phyloP scores from a whole-genome alignment of 805 yeast species.

The Komagataella ulmi region DNA sequence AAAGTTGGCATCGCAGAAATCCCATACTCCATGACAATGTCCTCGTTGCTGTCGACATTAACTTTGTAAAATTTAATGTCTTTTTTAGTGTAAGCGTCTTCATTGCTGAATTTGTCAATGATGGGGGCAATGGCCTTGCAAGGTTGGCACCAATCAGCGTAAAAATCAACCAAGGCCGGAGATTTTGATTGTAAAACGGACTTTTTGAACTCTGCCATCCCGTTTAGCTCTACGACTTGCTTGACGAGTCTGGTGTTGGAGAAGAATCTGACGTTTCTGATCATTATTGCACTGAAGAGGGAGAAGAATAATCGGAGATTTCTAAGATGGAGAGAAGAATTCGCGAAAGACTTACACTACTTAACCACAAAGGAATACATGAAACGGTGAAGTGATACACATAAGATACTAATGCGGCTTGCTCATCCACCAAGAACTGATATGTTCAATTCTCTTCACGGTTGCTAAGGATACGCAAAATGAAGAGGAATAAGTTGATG shows the following conservation, averaged over 20 bases:
- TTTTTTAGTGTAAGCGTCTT: conserved; percentile 24
- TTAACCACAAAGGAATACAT: not conserved
- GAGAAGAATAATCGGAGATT: not conserved
- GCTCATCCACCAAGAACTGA: not conserved
- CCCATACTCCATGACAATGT: conserved; percentile 46
- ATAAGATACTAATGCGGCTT: not conserved
- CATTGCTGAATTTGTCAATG: conserved; percentile 22
- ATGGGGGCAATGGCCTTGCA: conserved; percentile 60
- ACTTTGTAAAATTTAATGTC: conserved; percentile 52
- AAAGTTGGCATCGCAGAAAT: conserved; percentile 73
- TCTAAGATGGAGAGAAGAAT: not conserved
- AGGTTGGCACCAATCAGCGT: conserved; percentile 73
- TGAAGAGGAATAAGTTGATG: conserved; percentile 65
- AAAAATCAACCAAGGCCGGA: conserved; percentile 46
- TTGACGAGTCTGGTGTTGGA: not conserved
- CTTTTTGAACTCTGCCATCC: not conserved
- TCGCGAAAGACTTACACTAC: not conserved
- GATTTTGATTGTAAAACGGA: not conserved
- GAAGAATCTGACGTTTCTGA: not conserved
- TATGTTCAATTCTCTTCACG: not conserved
- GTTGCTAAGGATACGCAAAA: conserved; percentile 43
- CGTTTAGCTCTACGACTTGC: not conserved
- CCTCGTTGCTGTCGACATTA: conserved; percentile 53
- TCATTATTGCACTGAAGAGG: not conserved
- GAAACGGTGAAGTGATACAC: not conserved